Evolutionary conservation across 805 yeast species (phyloP), one percentile per base, ranked within the genome.

Genomic region (Vanderwaltozyma tropicalis): DNA sequence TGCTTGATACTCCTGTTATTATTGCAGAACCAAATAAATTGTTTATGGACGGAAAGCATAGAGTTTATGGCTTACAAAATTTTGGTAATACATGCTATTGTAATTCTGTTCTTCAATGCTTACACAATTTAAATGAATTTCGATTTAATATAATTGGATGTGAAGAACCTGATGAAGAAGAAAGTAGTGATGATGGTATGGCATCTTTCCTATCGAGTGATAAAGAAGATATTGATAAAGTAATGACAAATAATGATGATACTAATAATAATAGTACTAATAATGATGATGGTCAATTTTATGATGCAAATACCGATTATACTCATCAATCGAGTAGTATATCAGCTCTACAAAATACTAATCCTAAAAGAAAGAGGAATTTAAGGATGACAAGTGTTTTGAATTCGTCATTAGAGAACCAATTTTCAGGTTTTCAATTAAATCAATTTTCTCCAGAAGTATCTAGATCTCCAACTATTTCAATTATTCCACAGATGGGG

Each of bases 31-130:
- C 27, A 24, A n/a, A 4, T 11, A 11, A 24, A 24, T 10, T 24
- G 12, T 24, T 24, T 24, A n/a, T 4, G 8, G 12, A 76, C 53
- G 92, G 88, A 1, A 63, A 76, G 6, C 66, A 73, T 43, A 82
- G 80, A 55, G 69, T 82, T 16, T 82, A 73, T 55, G 94, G 94
- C 0, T 74, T 81, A 71, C 92, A 82, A 55, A 83, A 83, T 54
- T 82, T 81, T 50, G 95, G 94, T 2, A 80, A 87, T 55, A 87
- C 96, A 0, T 92, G 97, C 63, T 89, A 89, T 63, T 84, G 95
- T 61, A 92, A 92, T 50, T 85, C 96, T 9, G 83, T 92, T 24
- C 63, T 92, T 19, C 97, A 92, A 57, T 85, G 94, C 46, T 69
- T 89, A 9, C 92, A 74, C 64, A 79, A 82, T 61, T 71, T 89